A percentile compares a stretch with the other conserved stretches of the same genome.
phyloP scores from a whole-genome alignment of 2,329 filamentous ascomycete genomes.

The Fusarium gaditjirri region DNA sequence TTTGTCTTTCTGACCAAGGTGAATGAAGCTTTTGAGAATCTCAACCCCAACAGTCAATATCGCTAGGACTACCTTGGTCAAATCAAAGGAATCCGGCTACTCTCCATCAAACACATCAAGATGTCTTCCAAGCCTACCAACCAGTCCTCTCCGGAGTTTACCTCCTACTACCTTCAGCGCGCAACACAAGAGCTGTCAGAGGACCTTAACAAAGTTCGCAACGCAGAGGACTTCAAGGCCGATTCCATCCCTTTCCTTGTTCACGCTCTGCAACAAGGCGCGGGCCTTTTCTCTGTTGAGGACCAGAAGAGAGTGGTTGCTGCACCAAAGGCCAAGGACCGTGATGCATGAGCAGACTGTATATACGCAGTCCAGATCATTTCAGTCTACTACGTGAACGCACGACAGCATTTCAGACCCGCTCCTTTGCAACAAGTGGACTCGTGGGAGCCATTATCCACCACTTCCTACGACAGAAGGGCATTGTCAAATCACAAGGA shows the following conservation, averaged over 20 bases:
- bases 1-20: neutral
- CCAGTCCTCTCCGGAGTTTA: constrained; percentile 58
- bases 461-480: neutral
- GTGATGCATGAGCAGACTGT: constrained; percentile 16
- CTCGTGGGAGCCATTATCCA: neutral
- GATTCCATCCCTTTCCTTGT: constrained; percentile 74
- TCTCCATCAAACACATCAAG: neutral
- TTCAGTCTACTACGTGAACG: neutral
- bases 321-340: constrained; percentile 26
- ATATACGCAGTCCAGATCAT: neutral
- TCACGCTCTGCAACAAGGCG: constrained; percentile 74
- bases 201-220: constrained; percentile 76
- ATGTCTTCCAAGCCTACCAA: constrained; percentile 36
- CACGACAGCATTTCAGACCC: neutral
- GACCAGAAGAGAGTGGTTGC: constrained; percentile 50
- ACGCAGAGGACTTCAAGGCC: constrained; percentile 75
- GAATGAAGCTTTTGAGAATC: neutral
- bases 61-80: neutral
- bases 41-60: neutral
- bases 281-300: constrained; percentile 63
- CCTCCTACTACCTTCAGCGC: constrained; percentile 75
- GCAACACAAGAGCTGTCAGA: constrained; percentile 77
- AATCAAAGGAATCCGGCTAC: neutral
- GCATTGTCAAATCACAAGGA: neutral
- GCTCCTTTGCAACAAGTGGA: neutral